Percentiles rank a stretch among this genome's conserved stretches.
phyloP scores from a whole-genome alignment of 2,329 filamentous ascomycete genomes.

The Amauroascus niger region DNA sequence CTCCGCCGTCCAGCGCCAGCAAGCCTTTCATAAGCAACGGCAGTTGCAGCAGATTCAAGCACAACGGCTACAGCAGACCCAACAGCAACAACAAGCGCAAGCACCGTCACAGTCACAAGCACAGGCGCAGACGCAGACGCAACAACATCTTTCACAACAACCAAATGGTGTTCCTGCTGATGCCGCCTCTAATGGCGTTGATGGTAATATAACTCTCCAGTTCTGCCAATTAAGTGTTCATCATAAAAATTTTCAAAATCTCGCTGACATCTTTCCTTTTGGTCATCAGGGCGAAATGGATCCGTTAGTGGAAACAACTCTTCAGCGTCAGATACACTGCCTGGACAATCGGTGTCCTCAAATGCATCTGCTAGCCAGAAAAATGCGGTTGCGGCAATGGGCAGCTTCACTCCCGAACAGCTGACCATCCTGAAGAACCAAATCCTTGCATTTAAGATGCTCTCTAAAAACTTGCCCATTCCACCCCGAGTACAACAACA shows the following conservation, averaged over 20 bases:
- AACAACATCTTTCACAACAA: conserved; percentile 30
- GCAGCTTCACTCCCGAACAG: conserved; percentile 69
- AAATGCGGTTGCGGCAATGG: conserved; percentile 28
- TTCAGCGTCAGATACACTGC: conserved; percentile 18
- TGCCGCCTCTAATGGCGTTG: conserved; percentile 32
- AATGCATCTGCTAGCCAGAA: conserved; percentile 22
- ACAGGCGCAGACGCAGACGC: conserved; percentile 28
- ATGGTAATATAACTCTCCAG: conserved; percentile 27
- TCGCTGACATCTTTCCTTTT: conserved; percentile 10
- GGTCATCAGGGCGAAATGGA: conserved; percentile 33
- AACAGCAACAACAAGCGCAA: conserved; percentile 40
- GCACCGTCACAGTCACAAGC: too few relatives aligned
- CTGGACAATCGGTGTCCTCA: conserved; percentile 19
- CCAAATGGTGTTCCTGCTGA: conserved; percentile 31
- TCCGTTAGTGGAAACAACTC: conserved; percentile 26
- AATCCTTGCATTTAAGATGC: conserved; percentile 80
- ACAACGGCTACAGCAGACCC: conserved; percentile 37
- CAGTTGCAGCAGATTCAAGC: conserved; percentile 40
- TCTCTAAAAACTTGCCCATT: conserved; percentile 78
- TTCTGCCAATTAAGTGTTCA: neutral
- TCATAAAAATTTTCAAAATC: too few relatives aligned
- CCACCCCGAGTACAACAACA: conserved; percentile 69
- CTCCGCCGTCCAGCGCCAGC: conserved; percentile 55
- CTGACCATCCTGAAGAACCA: conserved; percentile 69
- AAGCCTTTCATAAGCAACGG: conserved; percentile 50